These are phyloP conservation scores for Hypomontagnella submonticulosa DNA, from an alignment of 495 filamentous ascomycete species.

Conservation along the genomic window DNA sequence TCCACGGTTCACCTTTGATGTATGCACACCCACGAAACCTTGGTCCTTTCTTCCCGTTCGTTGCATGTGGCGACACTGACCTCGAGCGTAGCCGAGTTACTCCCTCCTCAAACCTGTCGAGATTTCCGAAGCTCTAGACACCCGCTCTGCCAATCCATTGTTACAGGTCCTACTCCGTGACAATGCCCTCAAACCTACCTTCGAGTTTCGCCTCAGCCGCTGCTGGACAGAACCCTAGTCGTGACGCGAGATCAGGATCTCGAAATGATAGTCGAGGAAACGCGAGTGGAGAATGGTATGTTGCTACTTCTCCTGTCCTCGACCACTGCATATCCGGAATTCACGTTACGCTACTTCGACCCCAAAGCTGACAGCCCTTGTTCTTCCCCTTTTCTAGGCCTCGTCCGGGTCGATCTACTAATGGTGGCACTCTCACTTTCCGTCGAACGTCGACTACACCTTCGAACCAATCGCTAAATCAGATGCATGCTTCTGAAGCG, in stretches of 20 bases:
- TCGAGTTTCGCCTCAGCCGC: conserved; percentile 88
- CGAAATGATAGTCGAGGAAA: conserved; percentile 65
- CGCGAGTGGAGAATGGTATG: conserved; percentile 48
- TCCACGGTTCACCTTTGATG: conserved; percentile 9
- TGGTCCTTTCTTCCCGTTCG: not conserved
- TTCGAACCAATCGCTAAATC: conserved; percentile 67
- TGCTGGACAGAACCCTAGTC: conserved; percentile 73
- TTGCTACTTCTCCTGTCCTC: conserved; percentile 4
- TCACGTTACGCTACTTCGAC: conserved; percentile 32
- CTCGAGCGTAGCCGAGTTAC: not conserved
- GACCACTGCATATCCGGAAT: not conserved
- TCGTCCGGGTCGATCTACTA: conserved; percentile 68
- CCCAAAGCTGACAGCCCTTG: conserved; percentile 38
- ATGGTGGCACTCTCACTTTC: conserved; percentile 84
- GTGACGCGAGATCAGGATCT: conserved; percentile 61
- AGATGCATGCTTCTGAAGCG: conserved; percentile 62
- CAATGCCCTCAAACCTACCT: conserved; percentile 80
- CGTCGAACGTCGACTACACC: conserved; percentile 77
- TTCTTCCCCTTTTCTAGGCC: conserved; percentile 42
- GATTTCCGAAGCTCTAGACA: conserved; percentile 2
- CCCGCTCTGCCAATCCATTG: not conserved
- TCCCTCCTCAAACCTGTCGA: too few species aligned
- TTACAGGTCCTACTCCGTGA: conserved; percentile 28
- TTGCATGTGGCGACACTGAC: conserved; percentile 15
- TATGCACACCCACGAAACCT: conserved; percentile 22